Base-by-base conservation (phyloP, 768 basidiomycete genomes). In the Tulasnella sp. region DNA sequence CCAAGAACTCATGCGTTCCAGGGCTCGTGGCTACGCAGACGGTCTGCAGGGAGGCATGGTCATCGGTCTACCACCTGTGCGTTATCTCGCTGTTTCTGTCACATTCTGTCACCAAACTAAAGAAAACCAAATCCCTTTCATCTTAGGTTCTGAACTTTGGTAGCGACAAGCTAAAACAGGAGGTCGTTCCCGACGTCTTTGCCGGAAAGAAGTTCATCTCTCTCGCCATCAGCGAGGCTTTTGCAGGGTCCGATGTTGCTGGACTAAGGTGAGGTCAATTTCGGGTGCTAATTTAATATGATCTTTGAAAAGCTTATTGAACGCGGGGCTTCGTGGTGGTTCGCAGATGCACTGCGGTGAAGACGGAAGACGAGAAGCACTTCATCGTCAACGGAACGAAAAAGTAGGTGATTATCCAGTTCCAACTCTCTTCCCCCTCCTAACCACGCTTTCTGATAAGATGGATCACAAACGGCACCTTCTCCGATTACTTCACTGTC, bases 321-420 rank as follows among this genome's bases (percentile, higher is more conserved):
- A n/a, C n/a, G n/a, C n/a, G n/a, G n/a, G n/a, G n/a, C n/a, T n/a
- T 22, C 7, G 2, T 11, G 21, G 25, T 43, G 4, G 74, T 65
- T 70, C 5, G 71, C 91, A 81, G 75, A 97, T 85, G 59, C 74
- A 85, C 83, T 1, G 93, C 93, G 0, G 79, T 80, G 58, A 81
- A 81, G 59, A 68, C 63, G n/a, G 70, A 69, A n/a, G 91, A 94
- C 65, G 93, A 91, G 1, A 82, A 87, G 64, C 73, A 83, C 43
- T 94, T 87, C 85, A 77, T 92, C 11, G 83, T 97, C 62, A 89
- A 84, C 43, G 94, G 94, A 17, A 92, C 91, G 4, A 97, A 97
- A 72, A 94, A 94, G 88, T 85, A 59, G 2, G 76, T 66, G 24
- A 8, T 0, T 44, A 11, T 53, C 21, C 24, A 22, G 41, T 19